These are phyloP conservation scores for Colletotrichum sp. DNA, from an alignment of 2,329 filamentous ascomycete species.

Conservation along the genomic window DNA sequence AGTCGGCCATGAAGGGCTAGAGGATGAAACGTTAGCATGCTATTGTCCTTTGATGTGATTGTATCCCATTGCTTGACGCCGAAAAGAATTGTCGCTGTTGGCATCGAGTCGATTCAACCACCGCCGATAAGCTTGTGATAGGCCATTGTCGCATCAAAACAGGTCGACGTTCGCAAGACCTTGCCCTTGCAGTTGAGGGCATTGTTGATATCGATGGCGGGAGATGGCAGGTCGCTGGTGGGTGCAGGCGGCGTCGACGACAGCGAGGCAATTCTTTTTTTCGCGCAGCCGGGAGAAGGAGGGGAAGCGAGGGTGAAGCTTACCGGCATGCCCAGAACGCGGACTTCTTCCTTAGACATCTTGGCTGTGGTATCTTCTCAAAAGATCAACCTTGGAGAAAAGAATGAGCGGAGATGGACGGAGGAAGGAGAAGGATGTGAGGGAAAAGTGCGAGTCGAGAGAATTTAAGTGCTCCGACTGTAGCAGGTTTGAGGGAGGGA, in stretches of 20 bases:
- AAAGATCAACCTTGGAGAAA: constrained; percentile 55
- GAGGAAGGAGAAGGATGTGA: constrained; percentile 45
- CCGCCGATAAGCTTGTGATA: neutral
- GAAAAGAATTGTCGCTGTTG: neutral
- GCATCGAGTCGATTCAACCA: neutral
- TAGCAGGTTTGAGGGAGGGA: constrained; percentile 48
- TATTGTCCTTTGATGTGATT: neutral
- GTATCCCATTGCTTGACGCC: neutral
- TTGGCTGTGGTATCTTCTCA: constrained; percentile 47
- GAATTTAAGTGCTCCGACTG: constrained; percentile 40
- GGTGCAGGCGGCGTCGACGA: constrained; percentile 25
- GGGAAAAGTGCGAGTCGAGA: constrained; percentile 36
- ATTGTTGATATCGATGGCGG: neutral
- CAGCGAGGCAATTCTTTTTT: constrained; percentile 30
- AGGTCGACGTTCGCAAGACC: no score
- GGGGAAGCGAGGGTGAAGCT: constrained; percentile 37
- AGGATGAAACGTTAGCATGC: constrained; percentile 37
- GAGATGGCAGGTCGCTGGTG: neutral
- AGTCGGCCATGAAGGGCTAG: constrained; percentile 95
- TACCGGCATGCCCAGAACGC: constrained; percentile 68
- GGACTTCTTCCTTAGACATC: constrained; percentile 64
- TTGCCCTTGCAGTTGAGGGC: neutral
- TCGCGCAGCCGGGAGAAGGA: constrained; percentile 22
- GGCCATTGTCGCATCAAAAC: neutral
- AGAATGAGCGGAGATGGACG: constrained; percentile 67